Evolutionary conservation across 805 yeast genomes (phyloP).

Genomic region (Brettanomyces naardenensis): DNA sequence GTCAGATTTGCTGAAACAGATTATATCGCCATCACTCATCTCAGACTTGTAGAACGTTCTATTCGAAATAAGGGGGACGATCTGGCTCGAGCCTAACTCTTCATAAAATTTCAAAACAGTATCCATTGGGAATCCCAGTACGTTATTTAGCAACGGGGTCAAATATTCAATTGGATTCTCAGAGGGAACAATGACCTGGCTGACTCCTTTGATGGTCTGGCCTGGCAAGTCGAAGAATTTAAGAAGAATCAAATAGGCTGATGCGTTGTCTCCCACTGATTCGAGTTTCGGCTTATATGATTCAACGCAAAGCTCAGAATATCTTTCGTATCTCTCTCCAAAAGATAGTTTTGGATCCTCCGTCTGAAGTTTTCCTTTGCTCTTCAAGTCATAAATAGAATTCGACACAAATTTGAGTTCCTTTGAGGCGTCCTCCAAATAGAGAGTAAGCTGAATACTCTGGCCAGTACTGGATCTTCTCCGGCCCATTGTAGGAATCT

Average conservation of each 20-base stretch:
- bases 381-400: conserved; percentile 10
- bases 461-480: conserved; percentile 29
- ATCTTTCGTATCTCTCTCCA: conserved; percentile 10
- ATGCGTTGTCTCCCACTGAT: conserved; percentile 17
- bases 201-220: conserved; percentile 56
- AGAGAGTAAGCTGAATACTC: conserved; percentile 42
- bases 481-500: conserved; percentile 14
- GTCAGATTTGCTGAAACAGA: conserved; percentile 27
- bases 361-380: conserved; percentile 5
- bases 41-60: conserved; percentile 48
- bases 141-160: conserved; percentile 30
- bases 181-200: conserved; percentile 47
- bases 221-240: conserved; percentile 57
- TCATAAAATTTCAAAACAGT: conserved; percentile 40
- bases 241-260: conserved; percentile 36
- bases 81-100: conserved; percentile 49
- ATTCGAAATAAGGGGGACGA: conserved; percentile 35
- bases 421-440: conserved; percentile 51
- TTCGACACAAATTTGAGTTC: conserved; percentile 30
- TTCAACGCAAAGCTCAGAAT: conserved; percentile 5
- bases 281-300: conserved; percentile 14
- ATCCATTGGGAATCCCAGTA: conserved; percentile 32
- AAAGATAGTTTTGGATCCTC: conserved; percentile 3
- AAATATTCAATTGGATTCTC: conserved; percentile 37
- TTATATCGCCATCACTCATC: conserved; percentile 60